Percentiles rank a stretch among this genome's conserved stretches.
These are phyloP conservation scores for Handroanthus guayacan DNA, from an alignment of 257 asterid species.

Conservation along the genomic window DNA sequence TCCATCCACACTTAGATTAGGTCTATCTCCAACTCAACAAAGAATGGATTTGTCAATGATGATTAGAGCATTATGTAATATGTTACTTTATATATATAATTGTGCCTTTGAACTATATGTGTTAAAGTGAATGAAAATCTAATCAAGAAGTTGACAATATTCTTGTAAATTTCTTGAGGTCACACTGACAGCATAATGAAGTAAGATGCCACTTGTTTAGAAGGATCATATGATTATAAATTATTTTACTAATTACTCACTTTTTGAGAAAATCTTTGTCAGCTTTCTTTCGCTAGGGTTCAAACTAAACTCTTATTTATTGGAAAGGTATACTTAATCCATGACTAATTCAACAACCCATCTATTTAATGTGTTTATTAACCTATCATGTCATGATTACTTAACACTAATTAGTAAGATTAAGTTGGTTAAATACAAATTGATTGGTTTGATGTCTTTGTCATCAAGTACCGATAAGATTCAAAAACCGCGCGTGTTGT, in stretches of 20 bases:
- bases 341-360: background rate
- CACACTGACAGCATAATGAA: conserved; percentile 36
- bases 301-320: background rate
- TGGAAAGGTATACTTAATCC: background rate
- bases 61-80: conserved; percentile 17
- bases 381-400: background rate
- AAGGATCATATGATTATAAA: background rate
- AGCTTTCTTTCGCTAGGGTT: background rate
- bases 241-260: background rate
- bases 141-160: background rate
- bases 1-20: conserved; percentile 20
- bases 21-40: background rate
- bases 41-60: conserved; percentile 22
- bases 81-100: background rate
- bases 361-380: background rate
- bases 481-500: no score
- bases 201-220: conserved; percentile 33
- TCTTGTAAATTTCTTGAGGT: conserved; percentile 19
- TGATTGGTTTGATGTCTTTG: conserved; percentile 10
- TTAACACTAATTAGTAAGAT: background rate
- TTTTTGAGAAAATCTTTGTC: background rate
- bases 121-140: background rate
- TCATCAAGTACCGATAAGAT: background rate
- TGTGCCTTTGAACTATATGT: background rate
- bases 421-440: background rate